phyloP scores from a whole-genome alignment of 768 basidiomycete genomes.

The Harrya chromipes region DNA sequence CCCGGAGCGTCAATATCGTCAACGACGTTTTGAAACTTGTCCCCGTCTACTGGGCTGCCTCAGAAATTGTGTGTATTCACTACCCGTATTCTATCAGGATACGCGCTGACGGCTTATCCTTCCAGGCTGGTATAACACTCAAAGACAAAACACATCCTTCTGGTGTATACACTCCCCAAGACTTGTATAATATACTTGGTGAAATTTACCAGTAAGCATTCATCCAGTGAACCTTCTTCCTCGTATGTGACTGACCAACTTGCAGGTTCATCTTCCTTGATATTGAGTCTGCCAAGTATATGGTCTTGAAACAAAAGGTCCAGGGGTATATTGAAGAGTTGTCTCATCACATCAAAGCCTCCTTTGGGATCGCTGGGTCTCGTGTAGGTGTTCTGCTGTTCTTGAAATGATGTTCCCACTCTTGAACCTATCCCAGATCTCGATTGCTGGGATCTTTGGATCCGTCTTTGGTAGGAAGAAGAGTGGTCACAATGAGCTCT shows the following conservation, averaged over 20 bases:
- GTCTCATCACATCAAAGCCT: constrained; percentile 51
- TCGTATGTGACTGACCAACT: background rate
- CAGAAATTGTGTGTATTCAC: constrained; percentile 54
- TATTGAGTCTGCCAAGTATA: constrained; percentile 54
- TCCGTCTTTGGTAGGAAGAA: constrained; percentile 49
- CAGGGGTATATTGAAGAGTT: constrained; percentile 53
- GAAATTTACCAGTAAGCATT: constrained; percentile 65
- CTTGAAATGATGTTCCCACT: background rate
- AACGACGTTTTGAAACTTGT: constrained; percentile 62
- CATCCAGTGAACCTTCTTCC: background rate
- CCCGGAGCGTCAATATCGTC: constrained; percentile 60
- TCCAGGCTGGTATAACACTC: constrained; percentile 68
- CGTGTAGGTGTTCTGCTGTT: constrained; percentile 35
- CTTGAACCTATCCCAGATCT: constrained; percentile 21
- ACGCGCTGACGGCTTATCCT: background rate
- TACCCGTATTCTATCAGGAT: background rate
- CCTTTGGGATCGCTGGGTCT: constrained; percentile 41
- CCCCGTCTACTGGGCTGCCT: constrained; percentile 67
- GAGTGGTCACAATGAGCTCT: constrained; percentile 43
- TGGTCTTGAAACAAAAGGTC: constrained; percentile 52
- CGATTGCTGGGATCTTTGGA: constrained; percentile 41
- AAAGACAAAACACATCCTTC: constrained; percentile 50
- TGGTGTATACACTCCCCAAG: constrained; percentile 61
- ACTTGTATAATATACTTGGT: constrained; percentile 61
- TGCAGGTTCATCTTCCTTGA: constrained; percentile 75